phyloP scores from a whole-genome alignment of 768 basidiomycete genomes.

The Pleurotus platypus region DNA sequence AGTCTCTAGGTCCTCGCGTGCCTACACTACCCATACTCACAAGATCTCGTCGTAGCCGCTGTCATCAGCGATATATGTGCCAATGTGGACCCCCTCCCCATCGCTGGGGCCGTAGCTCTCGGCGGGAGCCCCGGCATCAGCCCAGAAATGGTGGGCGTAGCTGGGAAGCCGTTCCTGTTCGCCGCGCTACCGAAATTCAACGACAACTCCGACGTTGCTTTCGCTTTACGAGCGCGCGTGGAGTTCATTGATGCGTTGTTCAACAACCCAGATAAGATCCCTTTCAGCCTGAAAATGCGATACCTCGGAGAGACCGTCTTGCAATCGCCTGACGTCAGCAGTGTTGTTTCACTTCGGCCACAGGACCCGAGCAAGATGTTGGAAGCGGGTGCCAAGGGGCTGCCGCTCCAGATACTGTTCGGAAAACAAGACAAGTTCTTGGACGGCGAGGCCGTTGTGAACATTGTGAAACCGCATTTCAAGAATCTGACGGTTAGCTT shows the following conservation, averaged over 20 bases:
- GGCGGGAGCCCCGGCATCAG: neutral
- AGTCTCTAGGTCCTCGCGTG: neutral
- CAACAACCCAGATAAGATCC: constrained; percentile 21
- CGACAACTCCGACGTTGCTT: constrained; percentile 8
- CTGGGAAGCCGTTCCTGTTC: neutral
- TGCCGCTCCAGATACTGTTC: constrained; percentile 23
- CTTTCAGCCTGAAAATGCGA: constrained; percentile 18
- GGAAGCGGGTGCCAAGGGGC: constrained; percentile 19
- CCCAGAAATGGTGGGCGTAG: neutral
- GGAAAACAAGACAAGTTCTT: neutral
- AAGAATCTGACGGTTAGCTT: constrained; percentile 1
- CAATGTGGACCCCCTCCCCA: neutral
- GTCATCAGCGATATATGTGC: constrained; percentile 1
- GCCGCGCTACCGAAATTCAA: neutral
- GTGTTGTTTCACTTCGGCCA: constrained; percentile 17
- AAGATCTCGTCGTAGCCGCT: neutral
- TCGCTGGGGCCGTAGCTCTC: constrained; percentile 4
- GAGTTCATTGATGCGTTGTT: constrained; percentile 24
- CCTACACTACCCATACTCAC: neutral
- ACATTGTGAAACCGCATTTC: constrained; percentile 7
- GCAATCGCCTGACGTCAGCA: constrained; percentile 16
- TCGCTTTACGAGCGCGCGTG: constrained; percentile 16
- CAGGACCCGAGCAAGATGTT: constrained; percentile 23
- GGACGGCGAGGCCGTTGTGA: neutral
- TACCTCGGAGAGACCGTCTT: constrained; percentile 20